These are phyloP conservation scores for Claviceps africana DNA, from an alignment of 2,329 filamentous ascomycete species.

Conservation along the genomic window DNA sequence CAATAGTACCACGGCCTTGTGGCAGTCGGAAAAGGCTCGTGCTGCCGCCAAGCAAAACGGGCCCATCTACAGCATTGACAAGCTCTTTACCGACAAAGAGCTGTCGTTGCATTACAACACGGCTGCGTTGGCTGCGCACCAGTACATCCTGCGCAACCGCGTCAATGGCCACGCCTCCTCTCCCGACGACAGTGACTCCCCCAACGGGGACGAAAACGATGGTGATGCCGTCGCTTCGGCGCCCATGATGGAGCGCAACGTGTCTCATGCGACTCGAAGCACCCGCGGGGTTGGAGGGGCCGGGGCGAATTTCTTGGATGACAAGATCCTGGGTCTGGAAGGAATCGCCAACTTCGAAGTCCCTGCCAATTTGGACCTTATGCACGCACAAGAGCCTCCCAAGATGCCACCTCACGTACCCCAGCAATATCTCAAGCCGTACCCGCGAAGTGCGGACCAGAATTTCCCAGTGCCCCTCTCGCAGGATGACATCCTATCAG, in stretches of 20 bases:
- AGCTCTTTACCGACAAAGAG: slow-evolving; percentile 58
- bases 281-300: slow-evolving; percentile 33
- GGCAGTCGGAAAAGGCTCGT: slow-evolving; percentile 46
- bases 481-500: slow-evolving; percentile 37
- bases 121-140: slow-evolving; percentile 47
- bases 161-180: slow-evolving; percentile 35
- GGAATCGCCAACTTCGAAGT: slow-evolving; percentile 45
- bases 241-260: slow-evolving; percentile 47
- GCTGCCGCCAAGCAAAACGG: slow-evolving; percentile 41
- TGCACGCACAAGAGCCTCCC: slow-evolving; percentile 38
- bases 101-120: slow-evolving; percentile 50
- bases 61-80: slow-evolving; percentile 51
- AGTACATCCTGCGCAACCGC: slow-evolving; percentile 45
- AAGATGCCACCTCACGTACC: slow-evolving; percentile 45
- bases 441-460: slow-evolving; percentile 38
- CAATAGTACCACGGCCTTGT: slow-evolving; percentile 44
- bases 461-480: slow-evolving; percentile 40
- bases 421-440: slow-evolving; percentile 44
- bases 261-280: slow-evolving; percentile 50
- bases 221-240: slow-evolving; percentile 34
- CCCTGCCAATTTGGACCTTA: slow-evolving; percentile 42
- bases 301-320: slow-evolving; percentile 41
- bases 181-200: slow-evolving; percentile 39
- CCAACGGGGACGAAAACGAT: slow-evolving; percentile 37
- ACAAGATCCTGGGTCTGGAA: slow-evolving; percentile 45